Evolutionary conservation across 352 stramenopile genomes (phyloP), one percentile per base, ranked within the genome.

Genomic region (Phytophthora colocasiae): DNA sequence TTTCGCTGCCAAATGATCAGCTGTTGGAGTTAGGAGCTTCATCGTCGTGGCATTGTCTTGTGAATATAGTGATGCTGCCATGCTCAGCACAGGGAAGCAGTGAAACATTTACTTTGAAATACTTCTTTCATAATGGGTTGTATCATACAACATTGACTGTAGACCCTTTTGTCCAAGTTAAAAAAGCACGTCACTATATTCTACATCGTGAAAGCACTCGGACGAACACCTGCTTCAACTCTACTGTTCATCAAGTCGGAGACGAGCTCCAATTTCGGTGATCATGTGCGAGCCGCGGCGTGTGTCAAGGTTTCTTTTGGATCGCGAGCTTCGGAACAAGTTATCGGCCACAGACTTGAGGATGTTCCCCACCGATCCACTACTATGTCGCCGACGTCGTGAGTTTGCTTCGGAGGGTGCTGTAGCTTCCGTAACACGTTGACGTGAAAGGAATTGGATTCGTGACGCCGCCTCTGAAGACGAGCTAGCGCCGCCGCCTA

Each of bases 351-450:
- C 72, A 11, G 80, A 89, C 57, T 80, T 87, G 51, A 92, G 59
- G 24, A 90, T 76, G 48, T 77, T 89, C n/a, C 78, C 63, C 26
- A 91, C 70, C 2, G 82, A 91, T 3, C 70, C 73, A n/a, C 66
- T 77, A 44, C 78, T 90, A 43, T 88, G 72, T 32, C 78, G 65
- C 29, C 78, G 63, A 36, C 4, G 44, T 10, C 58, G 34, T 31
- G 24, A 54, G n/a, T 8, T 14, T 34, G 44, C 27, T 22, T 76
- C 45, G 4, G 40, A 59, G 3, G 43, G 12, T 43, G 39, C 10
- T n/a, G 27, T 51, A 6, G 43, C 19, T 31, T 79, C 71, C 1
- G 45, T 41, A 12, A 5, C 24, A 7, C 41, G 58, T 27, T 64
- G 43, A n/a, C 50, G 59, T 41, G 51, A 52, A 22, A 66, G 40